Evolutionary conservation across 2,329 filamentous ascomycete genomes (phyloP).

Genomic region (Akanthomyces lecanii): DNA sequence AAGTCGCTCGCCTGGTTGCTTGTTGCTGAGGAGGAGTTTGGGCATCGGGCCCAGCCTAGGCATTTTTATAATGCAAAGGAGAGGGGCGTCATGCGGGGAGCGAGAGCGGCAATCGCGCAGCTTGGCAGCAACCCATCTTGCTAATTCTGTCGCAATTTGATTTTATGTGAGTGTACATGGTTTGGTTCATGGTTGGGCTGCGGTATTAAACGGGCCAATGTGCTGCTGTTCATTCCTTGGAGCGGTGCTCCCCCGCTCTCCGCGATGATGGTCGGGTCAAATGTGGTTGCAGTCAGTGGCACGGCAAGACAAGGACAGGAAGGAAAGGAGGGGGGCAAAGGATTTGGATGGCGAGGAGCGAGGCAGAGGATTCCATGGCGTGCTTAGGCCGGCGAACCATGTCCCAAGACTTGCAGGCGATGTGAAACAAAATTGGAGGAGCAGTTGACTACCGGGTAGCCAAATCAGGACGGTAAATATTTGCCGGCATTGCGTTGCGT

Average conservation of each 20-base stretch:
- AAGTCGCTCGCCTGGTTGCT: background rate
- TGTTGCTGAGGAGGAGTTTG: background rate
- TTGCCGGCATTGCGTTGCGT: no score
- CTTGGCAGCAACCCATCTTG: background rate
- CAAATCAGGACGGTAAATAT: no score
- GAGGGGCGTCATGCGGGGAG: background rate
- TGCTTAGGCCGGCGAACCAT: no score
- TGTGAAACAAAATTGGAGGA: no score
- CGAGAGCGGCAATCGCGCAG: background rate
- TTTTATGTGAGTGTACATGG: background rate
- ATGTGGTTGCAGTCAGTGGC: no score
- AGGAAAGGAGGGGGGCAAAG: background rate
- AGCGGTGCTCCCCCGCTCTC: no score
- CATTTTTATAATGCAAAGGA: background rate
- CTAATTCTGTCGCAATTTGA: background rate
- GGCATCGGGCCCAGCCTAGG: background rate
- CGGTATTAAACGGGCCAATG: background rate
- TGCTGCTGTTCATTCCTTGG: background rate
- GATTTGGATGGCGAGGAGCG: no score
- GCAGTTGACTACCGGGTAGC: no score
- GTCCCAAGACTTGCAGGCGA: no score
- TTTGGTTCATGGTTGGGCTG: background rate
- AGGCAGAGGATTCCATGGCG: no score
- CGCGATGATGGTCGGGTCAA: background rate
- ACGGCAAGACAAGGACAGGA: background rate